A percentile compares a stretch with the other conserved stretches of the same genome.
These are phyloP conservation scores for Zygotorulaspora mrakii DNA, from an alignment of 1,139 yeast genomes.

Conservation along the genomic window DNA sequence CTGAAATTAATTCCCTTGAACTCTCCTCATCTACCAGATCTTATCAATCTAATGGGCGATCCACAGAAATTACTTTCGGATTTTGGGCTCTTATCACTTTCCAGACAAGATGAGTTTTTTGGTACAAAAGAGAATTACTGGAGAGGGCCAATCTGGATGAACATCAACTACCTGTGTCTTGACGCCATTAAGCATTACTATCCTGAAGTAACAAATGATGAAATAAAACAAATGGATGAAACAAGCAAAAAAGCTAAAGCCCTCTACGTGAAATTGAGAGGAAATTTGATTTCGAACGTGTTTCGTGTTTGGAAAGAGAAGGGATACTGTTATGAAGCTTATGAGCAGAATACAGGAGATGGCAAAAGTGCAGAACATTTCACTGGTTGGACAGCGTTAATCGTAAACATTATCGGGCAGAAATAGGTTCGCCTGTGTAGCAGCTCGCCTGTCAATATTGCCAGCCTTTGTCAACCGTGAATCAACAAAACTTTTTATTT, in stretches of 20 bases:
- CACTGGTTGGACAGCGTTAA: slow-evolving; percentile 90
- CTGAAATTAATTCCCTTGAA: slow-evolving; percentile 62
- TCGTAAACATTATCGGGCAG: slow-evolving; percentile 68
- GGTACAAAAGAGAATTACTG: slow-evolving; percentile 88
- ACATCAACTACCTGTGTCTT: slow-evolving; percentile 77
- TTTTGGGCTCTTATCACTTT: slow-evolving; percentile 78
- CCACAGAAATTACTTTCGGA: slow-evolving; percentile 74
- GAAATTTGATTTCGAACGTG: slow-evolving; percentile 65
- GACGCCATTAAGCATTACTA: slow-evolving; percentile 63
- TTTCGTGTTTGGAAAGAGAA: slow-evolving; percentile 64
- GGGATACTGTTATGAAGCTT: slow-evolving; percentile 90
- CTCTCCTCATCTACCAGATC: slow-evolving; percentile 46
- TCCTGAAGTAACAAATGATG: slow-evolving; percentile 27
- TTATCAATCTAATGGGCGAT: slow-evolving; percentile 59
- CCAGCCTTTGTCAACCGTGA: no score
- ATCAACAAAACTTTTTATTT: not conserved
- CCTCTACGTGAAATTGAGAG: slow-evolving; percentile 57
- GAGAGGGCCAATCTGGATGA: slow-evolving; percentile 94
- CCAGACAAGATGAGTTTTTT: slow-evolving; percentile 61
- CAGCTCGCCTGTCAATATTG: not conserved
- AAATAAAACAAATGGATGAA: slow-evolving; percentile 22
- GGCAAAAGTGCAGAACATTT: slow-evolving; percentile 86
- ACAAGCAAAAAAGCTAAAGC: slow-evolving; percentile 39
- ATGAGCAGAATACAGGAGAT: slow-evolving; percentile 69
- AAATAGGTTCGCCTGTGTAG: slow-evolving; percentile 4